Evolutionary conservation across 2,329 filamentous ascomycete genomes (phyloP), one percentile per base, ranked within the genome.

Genomic region (Arachnomyces sp.): DNA sequence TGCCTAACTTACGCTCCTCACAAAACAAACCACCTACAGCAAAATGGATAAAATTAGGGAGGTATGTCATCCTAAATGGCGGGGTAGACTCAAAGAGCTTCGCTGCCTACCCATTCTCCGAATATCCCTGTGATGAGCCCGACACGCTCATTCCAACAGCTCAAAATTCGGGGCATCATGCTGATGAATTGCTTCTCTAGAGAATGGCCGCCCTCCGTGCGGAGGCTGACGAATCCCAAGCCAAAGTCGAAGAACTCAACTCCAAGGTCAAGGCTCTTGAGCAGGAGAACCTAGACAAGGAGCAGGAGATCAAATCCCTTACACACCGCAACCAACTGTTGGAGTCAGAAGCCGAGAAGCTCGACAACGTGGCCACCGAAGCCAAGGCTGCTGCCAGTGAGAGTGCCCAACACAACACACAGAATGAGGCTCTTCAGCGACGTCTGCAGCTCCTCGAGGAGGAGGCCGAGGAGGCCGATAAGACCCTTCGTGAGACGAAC

Each of bases 221-320:
- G 69, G 87, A 96, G 78, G 85, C 87, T 60, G 92, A 96, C 62
- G 84, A 92, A 64, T 82, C 86, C 50, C 71, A 80, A 51, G 70
- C 74, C 63, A 84, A 90, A 72, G 82, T 83, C 50, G 86, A 95
- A 63, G 90, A 96, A 71, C 79, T 94, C 53, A 81, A 92, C 72
- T 52, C 68, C 57, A 89, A 86, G 72, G 77, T 95, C 72, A 96
- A 95, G 77, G 67, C 71, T 40, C 78, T 96, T 50, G 89, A 98
- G 72, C 84, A 95, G 69, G 90, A 96, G 73, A 95, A 88, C 67
- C 77, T 95, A 48, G 76, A 84, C 63, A 96, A 96, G 75, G 92
- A 96, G 74, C 89, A 96, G 71, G 90, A 96, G 67, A 94, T 96
- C 68, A 93, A 86, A 52, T 96, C 92, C 39, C 80, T 96, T 59